Percentiles rank a stretch among this genome's conserved stretches.
Evolutionary conservation across 805 yeast genomes (phyloP).

Genomic region (Saccharomyces kudriavzevii): DNA sequence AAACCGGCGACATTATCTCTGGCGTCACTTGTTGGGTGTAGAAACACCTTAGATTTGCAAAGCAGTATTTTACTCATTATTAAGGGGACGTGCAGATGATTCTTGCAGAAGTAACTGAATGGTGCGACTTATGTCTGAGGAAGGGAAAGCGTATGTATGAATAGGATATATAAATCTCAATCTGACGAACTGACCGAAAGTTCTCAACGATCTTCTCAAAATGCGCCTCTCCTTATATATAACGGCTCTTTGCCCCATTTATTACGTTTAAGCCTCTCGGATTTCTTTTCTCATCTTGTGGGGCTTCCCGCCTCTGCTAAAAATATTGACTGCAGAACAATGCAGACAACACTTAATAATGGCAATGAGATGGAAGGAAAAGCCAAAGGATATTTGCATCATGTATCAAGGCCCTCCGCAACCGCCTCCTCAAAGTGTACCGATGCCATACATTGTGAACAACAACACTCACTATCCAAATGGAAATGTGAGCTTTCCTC

Average conservation of each 20-base stretch:
- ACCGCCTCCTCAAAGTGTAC: not conserved
- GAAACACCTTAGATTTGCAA: conserved; percentile 62
- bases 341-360: not conserved
- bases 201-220: not conserved
- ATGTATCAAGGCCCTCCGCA: not conserved
- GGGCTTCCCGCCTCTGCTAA: not conserved
- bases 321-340: not conserved
- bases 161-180: not conserved
- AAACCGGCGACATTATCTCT: conserved; percentile 77
- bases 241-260: not conserved
- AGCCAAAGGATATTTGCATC: not conserved
- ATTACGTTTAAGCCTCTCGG: not conserved
- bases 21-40: conserved; percentile 71
- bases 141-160: not conserved
- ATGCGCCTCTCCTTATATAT: not conserved
- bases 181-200: not conserved
- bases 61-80: conserved; percentile 24
- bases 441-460: not conserved
- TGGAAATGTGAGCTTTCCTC: not conserved
- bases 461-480: not conserved
- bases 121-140: not conserved
- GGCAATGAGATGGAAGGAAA: not conserved
- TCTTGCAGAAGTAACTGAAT: not conserved
- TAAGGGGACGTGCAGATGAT: not conserved
- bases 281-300: conserved; percentile 2